Base-by-base conservation (phyloP, 2,329 filamentous ascomycete species). In the Ophiognomonia clavigignenti-juglandacearum region DNA sequence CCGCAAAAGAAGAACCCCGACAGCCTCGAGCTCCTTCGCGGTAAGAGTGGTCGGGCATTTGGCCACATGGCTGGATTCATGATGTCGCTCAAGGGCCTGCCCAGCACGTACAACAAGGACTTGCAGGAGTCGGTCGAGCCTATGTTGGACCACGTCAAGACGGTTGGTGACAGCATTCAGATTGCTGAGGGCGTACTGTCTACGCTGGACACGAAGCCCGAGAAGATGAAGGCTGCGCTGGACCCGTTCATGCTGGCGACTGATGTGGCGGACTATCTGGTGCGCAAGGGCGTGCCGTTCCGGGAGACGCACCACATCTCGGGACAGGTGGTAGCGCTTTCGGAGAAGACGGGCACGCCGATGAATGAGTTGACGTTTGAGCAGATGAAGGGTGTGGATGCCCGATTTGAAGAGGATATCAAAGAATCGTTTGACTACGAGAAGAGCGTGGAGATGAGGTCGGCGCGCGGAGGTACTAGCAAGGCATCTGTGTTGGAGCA, bases 1-100 rank as follows among this genome's bases (percentile, higher is more conserved):
- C 85, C 85, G 6, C 84, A 91, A 66, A 92, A 92, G 78, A 89
- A 90, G 74, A 91, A 91, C 67, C 75, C 77, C 2, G 87, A 92
- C 66, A 83, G 78, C 34, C 72, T 92, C 18, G 73, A 71, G 54
- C 59, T 92, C 29, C 64, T 95, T 95, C 57, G 86, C 86, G 31
- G 87, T 4, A 52, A 52, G 43, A 64, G 61, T 59, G 58, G 63
- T 54, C 65, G 66, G 55, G 57, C 56, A 54, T 60, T 59, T 42
- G 58, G 54, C 23, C 75, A 79, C 61, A 79, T 80, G 27, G 77
- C 78, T 34, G 72, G 69, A 4, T 53, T 51, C 37, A 51, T 92
- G 57, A 80, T 88, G 64, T 88, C 71, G 88, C 89, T 64, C 85
- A 90, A 86, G 20, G 86, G 89, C 48, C 85, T 95, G 8, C 73